phyloP scores from a whole-genome alignment of 75 land plant species.

The Pinus tabuliformis region DNA sequence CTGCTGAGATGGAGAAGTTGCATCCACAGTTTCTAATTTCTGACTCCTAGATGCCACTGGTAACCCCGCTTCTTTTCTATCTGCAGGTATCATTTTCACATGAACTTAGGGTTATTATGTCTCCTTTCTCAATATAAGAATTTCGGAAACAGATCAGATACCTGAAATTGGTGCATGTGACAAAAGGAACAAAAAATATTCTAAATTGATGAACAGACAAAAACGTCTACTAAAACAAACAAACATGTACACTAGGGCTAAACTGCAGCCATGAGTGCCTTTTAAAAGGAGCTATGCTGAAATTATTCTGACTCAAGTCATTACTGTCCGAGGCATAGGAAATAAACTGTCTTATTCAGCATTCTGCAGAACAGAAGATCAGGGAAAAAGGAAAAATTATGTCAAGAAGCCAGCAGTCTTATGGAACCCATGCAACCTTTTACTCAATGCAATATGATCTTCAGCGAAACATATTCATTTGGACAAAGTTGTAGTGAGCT shows the following conservation, averaged over 20 bases:
- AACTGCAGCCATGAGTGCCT: neutral
- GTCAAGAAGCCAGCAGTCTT: neutral
- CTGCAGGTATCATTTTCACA: constrained; percentile 2
- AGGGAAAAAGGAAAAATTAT: neutral
- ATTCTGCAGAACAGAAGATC: neutral
- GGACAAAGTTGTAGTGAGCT: neutral
- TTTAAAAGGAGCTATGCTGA: neutral
- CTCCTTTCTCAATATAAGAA: neutral
- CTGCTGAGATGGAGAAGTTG: constrained; percentile 4
- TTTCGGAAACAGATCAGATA: neutral
- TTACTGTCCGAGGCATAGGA: neutral
- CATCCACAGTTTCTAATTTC: neutral
- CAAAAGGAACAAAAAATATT: neutral
- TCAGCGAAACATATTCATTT: neutral
- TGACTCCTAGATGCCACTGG: constrained; percentile 1
- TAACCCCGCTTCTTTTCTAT: neutral
- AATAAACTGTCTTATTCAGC: neutral
- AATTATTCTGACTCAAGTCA: neutral
- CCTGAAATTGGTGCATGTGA: neutral
- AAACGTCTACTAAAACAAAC: neutral
- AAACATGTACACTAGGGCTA: neutral
- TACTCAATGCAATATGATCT: neutral
- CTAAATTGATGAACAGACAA: neutral
- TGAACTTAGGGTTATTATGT: constrained; percentile 3
- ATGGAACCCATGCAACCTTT: neutral